phyloP scores from a whole-genome alignment of 768 basidiomycete species.

The Saitozyma podzolica region DNA sequence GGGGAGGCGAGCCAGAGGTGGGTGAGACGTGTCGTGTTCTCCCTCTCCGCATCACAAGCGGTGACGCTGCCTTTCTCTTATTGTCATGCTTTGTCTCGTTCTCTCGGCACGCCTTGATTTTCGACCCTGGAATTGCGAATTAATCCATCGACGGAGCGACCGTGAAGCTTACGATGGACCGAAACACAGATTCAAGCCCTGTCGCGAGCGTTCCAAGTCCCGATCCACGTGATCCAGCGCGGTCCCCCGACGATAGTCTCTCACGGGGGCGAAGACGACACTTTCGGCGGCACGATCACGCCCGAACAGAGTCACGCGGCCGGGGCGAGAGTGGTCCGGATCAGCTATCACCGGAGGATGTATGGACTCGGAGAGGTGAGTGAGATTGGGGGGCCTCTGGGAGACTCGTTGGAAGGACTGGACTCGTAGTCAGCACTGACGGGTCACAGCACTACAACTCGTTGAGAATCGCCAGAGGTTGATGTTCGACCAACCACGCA shows the following conservation, averaged over 20 bases:
- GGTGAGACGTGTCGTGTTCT: conserved; percentile 14
- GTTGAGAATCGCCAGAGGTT: conserved; percentile 1
- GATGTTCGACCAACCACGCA: neutral
- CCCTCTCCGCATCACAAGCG: too few relatives aligned
- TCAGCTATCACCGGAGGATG: conserved; percentile 91
- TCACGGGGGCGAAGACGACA: conserved; percentile 63
- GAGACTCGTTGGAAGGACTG: neutral
- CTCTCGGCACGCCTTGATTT: too few relatives aligned
- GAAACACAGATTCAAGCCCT: conserved; percentile 70
- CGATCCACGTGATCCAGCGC: conserved; percentile 88
- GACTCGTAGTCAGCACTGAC: conserved; percentile 1
- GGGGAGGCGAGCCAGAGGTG: conserved; percentile 94
- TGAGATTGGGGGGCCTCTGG: conserved; percentile 6
- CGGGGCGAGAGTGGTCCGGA: conserved; percentile 60
- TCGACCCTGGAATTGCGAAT: too few relatives aligned
- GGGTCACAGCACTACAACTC: conserved; percentile 12
- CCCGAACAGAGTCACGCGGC: conserved; percentile 45
- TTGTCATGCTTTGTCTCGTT: too few relatives aligned
- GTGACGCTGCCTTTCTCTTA: too few relatives aligned
- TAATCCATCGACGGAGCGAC: neutral
- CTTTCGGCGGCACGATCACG: conserved; percentile 44
- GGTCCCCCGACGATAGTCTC: conserved; percentile 78
- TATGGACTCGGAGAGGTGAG: conserved; percentile 94
- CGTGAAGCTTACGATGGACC: neutral
- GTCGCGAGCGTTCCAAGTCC: conserved; percentile 72